Conservation (phyloP, 352 stramenopile genomes). For the Pythium vanterpoolii region DNA sequence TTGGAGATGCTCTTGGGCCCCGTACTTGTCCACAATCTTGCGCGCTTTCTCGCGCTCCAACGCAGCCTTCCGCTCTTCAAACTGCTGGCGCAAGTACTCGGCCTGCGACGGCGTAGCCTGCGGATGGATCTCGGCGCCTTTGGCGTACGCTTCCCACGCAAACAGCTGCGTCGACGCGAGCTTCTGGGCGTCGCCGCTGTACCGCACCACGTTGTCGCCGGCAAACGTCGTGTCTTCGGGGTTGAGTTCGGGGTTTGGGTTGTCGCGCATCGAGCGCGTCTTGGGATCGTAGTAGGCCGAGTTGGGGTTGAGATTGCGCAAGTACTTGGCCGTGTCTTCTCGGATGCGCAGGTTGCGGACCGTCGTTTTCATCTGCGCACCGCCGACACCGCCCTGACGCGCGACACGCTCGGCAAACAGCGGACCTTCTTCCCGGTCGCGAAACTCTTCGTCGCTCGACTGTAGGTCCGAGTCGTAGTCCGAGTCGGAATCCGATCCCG, state of each 20-base stretch:
- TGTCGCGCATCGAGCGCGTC: slow-evolving; percentile 97
- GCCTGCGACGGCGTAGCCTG: slow-evolving; percentile 96
- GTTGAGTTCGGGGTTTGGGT: slow-evolving; percentile 95
- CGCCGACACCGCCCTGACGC: slow-evolving; percentile 94
- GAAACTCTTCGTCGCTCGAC: slow-evolving; percentile 91
- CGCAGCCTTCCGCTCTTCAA: slow-evolving; percentile 69
- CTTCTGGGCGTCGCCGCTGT: slow-evolving; percentile 91
- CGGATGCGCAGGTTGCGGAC: slow-evolving; percentile 98
- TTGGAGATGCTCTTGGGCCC: slow-evolving; percentile 90
- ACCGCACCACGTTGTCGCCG: slow-evolving; percentile 95
- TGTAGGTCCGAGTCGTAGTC: slow-evolving; percentile 87
- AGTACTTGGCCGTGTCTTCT: slow-evolving; percentile 99
- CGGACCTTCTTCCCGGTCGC: slow-evolving; percentile 88
- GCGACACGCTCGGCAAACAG: slow-evolving; percentile 94
- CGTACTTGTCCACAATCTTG: slow-evolving; percentile 96
- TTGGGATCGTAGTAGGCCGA: slow-evolving; percentile 99
- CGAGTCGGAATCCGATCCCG: slow-evolving; percentile 86
- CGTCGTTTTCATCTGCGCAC: slow-evolving; percentile 97
- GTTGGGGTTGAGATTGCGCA: slow-evolving; percentile 98
- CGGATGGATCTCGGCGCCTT: slow-evolving; percentile 92
- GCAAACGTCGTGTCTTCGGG: slow-evolving; percentile 92
- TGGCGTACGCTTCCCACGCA: slow-evolving; percentile 92
- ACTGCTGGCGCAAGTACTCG: slow-evolving; percentile 95
- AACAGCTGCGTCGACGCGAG: slow-evolving; percentile 95
- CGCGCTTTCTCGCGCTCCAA: slow-evolving; percentile 64